These are phyloP conservation scores for Coemansia sp. DNA, from an alignment of 192 early-diverging fungal species.

Conservation along the genomic window DNA sequence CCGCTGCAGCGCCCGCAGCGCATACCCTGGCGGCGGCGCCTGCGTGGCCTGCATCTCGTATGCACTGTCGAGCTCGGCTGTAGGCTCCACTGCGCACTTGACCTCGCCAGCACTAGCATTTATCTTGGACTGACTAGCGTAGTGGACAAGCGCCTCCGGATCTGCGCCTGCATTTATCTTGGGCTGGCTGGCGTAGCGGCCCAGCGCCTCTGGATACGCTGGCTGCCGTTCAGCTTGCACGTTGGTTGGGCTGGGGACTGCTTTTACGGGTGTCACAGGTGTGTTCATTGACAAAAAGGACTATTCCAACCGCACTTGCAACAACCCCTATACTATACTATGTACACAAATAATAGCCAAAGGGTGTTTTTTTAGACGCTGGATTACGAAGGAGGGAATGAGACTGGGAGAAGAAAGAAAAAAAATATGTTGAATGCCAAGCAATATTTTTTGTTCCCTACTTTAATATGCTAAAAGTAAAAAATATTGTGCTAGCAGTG, in stretches of 20 bases:
- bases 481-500: neutral
- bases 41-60: neutral
- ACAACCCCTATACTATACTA: neutral
- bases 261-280: constrained; percentile 18
- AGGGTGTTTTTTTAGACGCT: neutral
- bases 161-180: neutral
- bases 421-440: neutral
- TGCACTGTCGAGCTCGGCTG: neutral
- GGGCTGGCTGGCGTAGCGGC: neutral
- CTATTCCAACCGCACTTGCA: too few relatives aligned
- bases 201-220: neutral
- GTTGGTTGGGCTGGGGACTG: neutral
- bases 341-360: neutral
- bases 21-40: neutral
- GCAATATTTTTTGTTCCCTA: neutral
- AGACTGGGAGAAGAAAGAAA: neutral
- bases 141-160: neutral
- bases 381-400: neutral
- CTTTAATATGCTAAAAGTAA: neutral
- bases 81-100: neutral
- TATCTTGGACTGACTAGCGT: neutral
- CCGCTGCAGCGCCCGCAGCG: neutral
- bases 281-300: constrained; percentile 10
- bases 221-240: neutral
- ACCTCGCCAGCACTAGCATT: neutral